phyloP scores from a whole-genome alignment of 2,329 filamentous ascomycete genomes.

The Colletotrichum melonis region DNA sequence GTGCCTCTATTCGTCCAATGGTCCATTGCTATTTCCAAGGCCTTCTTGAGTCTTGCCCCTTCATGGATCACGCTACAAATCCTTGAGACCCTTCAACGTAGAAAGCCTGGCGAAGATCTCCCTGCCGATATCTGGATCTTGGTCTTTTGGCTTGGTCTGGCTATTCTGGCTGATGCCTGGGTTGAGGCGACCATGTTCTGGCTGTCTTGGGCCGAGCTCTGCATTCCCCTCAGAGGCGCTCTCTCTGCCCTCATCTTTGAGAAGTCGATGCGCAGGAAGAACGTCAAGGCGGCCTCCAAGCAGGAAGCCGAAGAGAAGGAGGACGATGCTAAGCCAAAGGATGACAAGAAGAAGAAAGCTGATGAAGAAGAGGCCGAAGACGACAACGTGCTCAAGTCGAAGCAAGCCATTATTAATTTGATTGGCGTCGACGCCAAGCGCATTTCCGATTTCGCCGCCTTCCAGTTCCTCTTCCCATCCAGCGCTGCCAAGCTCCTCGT shows the following conservation, averaged over 20 bases:
- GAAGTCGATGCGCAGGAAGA: conserved; percentile 82
- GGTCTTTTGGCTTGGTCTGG: conserved; percentile 71
- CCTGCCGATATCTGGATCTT: conserved; percentile 72
- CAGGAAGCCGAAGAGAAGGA: conserved; percentile 45
- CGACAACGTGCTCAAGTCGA: conserved; percentile 53
- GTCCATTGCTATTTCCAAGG: conserved; percentile 62
- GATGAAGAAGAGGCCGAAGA: conserved; percentile 59
- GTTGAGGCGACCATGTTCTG: conserved; percentile 76
- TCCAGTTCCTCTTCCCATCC: conserved; percentile 73
- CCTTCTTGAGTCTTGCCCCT: conserved; percentile 74
- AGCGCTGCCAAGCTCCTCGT: conserved; percentile 72
- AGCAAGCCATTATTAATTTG: conserved; percentile 80
- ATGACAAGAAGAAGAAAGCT: conserved; percentile 57
- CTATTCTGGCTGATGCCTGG: conserved; percentile 68
- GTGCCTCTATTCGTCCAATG: conserved; percentile 68
- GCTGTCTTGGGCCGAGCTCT: conserved; percentile 71
- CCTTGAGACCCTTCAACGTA: conserved; percentile 71
- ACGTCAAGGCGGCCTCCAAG: conserved; percentile 74
- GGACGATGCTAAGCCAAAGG: conserved; percentile 44
- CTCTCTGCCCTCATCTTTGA: conserved; percentile 79
- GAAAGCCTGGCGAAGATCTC: conserved; percentile 56
- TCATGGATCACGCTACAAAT: conserved; percentile 77
- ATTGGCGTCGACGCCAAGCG: conserved; percentile 81
- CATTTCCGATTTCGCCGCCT: conserved; percentile 75
- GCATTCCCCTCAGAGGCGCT: conserved; percentile 75